Evolutionary conservation across 805 yeast genomes (phyloP).

Genomic region (Danielia reshetovae): DNA sequence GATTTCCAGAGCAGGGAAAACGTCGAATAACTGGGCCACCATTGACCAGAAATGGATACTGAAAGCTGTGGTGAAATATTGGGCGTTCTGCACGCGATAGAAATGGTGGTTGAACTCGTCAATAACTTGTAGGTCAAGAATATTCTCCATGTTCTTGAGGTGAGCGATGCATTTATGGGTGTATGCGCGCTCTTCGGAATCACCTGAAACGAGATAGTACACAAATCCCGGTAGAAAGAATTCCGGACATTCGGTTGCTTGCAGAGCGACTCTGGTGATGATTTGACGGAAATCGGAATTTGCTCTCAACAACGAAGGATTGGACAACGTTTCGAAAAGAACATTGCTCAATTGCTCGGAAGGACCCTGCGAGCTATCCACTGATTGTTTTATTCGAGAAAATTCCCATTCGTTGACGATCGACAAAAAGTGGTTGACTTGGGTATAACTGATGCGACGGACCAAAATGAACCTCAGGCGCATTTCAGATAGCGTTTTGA

Average conservation of each 20-base stretch:
- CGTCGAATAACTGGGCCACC: slow-evolving; percentile 31
- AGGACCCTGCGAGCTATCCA: background rate
- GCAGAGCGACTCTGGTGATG: slow-evolving; percentile 26
- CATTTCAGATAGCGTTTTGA: slow-evolving; percentile 48
- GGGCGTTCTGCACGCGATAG: slow-evolving; percentile 50
- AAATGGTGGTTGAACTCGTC: slow-evolving; percentile 57
- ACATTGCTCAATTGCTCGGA: background rate
- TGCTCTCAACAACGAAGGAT: slow-evolving; percentile 47
- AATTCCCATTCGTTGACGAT: slow-evolving; percentile 37
- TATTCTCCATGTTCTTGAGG: background rate
- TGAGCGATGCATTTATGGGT: slow-evolving; percentile 28
- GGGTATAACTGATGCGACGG: slow-evolving; percentile 38
- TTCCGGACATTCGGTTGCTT: background rate
- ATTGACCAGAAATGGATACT: slow-evolving; percentile 49
- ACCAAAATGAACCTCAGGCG: slow-evolving; percentile 48
- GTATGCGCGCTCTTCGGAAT: slow-evolving; percentile 44
- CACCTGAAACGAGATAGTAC: slow-evolving; percentile 54
- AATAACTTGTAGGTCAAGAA: slow-evolving; percentile 21
- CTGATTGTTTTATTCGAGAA: background rate
- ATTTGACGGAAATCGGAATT: slow-evolving; percentile 29
- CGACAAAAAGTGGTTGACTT: slow-evolving; percentile 28
- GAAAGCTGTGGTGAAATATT: slow-evolving; percentile 37
- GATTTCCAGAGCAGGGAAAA: slow-evolving; percentile 9
- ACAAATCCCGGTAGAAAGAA: slow-evolving; percentile 45
- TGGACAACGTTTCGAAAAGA: slow-evolving; percentile 46